phyloP scores from a whole-genome alignment of 164 flowering plant species.

The Cinnamomum micranthum region DNA sequence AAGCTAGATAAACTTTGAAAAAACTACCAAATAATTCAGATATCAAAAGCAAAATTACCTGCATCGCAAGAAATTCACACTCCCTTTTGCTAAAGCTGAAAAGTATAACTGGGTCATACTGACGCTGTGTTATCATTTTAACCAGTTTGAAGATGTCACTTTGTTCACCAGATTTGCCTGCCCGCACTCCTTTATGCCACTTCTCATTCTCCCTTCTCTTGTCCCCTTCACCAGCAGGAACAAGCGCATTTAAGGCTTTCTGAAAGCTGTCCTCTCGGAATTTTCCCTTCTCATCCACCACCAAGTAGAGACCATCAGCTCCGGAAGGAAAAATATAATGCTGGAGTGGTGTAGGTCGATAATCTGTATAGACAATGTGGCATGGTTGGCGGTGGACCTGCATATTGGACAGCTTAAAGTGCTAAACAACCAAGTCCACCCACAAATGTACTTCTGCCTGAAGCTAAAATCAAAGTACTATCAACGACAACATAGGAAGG shows the following conservation, averaged over 20 bases:
- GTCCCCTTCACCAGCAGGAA: slow-evolving; percentile 60
- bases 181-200: slow-evolving; percentile 61
- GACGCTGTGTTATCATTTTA: slow-evolving; percentile 91
- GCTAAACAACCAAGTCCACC: background rate
- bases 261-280: slow-evolving; percentile 98
- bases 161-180: slow-evolving; percentile 73
- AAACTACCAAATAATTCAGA: background rate
- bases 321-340: slow-evolving; percentile 95
- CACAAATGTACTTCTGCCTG: background rate
- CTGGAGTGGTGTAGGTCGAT: slow-evolving; percentile 98
- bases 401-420: slow-evolving; percentile 9
- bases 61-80: slow-evolving; percentile 98
- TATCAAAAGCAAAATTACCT: slow-evolving; percentile 39
- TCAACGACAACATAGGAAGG: background rate
- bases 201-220: slow-evolving; percentile 75
- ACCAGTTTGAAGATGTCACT: slow-evolving; percentile 98
- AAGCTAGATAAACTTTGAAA: background rate
- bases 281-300: slow-evolving; percentile 91
- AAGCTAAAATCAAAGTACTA: background rate
- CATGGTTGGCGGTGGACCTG: slow-evolving; percentile 98
- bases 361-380: slow-evolving; percentile 97
- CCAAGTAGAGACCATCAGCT: slow-evolving; percentile 81
- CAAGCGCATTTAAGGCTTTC: slow-evolving; percentile 86
- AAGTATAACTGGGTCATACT: slow-evolving; percentile 96
- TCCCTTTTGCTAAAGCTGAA: slow-evolving; percentile 99